A percentile compares a stretch with the other conserved stretches of the same genome.
These are phyloP conservation scores for Penicillium sp. DNA, from an alignment of 2,329 filamentous ascomycete genomes.

Conservation along the genomic window DNA sequence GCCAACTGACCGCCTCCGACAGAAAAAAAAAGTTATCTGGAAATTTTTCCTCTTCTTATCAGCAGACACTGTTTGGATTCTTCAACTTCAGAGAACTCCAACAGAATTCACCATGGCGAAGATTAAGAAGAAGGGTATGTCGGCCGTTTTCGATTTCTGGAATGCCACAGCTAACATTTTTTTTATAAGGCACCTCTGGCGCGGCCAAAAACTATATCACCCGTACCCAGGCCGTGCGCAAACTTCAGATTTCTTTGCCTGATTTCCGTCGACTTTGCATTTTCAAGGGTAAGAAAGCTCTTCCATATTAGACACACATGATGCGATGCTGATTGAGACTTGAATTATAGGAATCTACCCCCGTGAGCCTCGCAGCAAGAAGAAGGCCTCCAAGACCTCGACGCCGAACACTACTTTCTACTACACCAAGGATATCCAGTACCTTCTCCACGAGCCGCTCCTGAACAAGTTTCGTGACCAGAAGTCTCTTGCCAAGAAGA, in stretches of 20 bases:
- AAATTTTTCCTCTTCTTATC: constrained; percentile 41
- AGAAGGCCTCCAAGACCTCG: constrained; percentile 90
- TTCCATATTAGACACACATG: neutral
- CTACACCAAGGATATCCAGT: constrained; percentile 95
- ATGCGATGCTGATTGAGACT: constrained; percentile 16
- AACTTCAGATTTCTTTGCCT: constrained; percentile 93
- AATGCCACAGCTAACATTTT: constrained; percentile 15
- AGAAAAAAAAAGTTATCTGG: constrained; percentile 38
- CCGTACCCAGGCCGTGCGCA: constrained; percentile 92
- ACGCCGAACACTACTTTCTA: constrained; percentile 91
- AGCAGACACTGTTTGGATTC: constrained; percentile 25
- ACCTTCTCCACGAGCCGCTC: constrained; percentile 93
- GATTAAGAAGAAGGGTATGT: constrained; percentile 82
- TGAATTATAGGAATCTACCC: constrained; percentile 75
- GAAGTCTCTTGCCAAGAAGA: constrained; percentile 97
- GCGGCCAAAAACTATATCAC: constrained; percentile 99
- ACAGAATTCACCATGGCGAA: constrained; percentile 59
- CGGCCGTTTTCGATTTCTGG: neutral
- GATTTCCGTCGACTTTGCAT: constrained; percentile 99
- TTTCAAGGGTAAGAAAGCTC: constrained; percentile 71
- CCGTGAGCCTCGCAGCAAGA: constrained; percentile 92
- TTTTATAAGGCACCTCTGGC: constrained; percentile 69
- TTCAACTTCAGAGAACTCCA: constrained; percentile 9
- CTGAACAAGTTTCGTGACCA: constrained; percentile 95
- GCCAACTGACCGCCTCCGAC: constrained; percentile 24